Percentiles rank a stretch among this genome's conserved stretches.
Conservation (phyloP, 1,284 basidiomycete genomes). For the Pseudozyma hubeiensis region DNA sequence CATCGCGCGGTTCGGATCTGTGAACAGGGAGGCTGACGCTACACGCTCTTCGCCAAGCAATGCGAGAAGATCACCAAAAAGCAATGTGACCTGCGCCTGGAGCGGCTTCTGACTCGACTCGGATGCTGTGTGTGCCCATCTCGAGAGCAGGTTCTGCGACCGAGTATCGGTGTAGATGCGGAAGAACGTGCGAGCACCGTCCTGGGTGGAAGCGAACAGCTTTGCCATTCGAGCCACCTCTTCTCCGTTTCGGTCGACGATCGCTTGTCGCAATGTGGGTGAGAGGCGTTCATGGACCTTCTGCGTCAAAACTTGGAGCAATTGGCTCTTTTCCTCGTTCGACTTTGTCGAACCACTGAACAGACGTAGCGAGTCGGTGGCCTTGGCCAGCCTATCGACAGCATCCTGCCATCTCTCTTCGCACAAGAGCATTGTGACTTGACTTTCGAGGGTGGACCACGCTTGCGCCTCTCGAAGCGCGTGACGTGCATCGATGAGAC, state of each 20-base stretch:
- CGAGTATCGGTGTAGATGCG: constrained; percentile 31
- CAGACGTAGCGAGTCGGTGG: constrained; percentile 34
- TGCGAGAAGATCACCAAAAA: constrained; percentile 36
- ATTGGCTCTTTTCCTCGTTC: constrained; percentile 26
- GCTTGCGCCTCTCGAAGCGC: constrained; percentile 53
- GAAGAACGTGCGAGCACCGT: constrained; percentile 31
- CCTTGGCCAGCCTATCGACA: constrained; percentile 37
- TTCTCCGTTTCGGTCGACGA: constrained; percentile 20
- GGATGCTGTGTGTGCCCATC: constrained; percentile 32
- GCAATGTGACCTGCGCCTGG: constrained; percentile 16
- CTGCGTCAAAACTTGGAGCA: constrained; percentile 30
- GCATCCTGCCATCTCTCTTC: constrained; percentile 43
- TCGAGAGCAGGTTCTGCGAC: constrained; percentile 14
- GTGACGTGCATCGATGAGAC: constrained; percentile 42
- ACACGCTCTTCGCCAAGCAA: constrained; percentile 54
- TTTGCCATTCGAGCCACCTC: constrained; percentile 13
- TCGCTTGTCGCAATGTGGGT: constrained; percentile 26
- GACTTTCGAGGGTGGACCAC: constrained; percentile 51
- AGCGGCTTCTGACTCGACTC: constrained; percentile 25
- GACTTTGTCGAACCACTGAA: constrained; percentile 41
- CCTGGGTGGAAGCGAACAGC: constrained; percentile 24
- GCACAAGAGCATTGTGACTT: constrained; percentile 30
- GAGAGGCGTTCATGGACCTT: constrained; percentile 30
- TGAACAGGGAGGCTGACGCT: constrained; percentile 32
- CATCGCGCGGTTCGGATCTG: constrained; percentile 25